Conservation (phyloP, 257 asterid species). For the Solanum lignicaule region DNA sequence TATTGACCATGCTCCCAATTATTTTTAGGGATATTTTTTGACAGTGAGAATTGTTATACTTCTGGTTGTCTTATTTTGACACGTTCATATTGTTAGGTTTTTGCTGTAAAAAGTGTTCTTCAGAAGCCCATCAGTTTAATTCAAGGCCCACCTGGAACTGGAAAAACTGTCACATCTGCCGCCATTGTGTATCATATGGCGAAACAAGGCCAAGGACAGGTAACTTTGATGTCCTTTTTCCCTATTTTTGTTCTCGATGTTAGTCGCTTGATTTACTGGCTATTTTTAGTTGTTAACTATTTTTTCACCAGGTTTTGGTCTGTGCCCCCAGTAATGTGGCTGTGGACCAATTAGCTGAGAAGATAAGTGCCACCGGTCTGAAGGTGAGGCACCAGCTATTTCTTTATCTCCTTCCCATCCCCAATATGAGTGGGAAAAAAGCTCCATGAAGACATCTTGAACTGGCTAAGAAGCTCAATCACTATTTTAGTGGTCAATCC, state of each 20-base stretch:
- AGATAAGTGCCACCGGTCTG: conserved; percentile 96
- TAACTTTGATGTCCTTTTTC: conserved; percentile 1
- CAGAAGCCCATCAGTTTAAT: conserved; percentile 96
- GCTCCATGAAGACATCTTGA: not conserved
- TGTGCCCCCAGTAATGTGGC: conserved; percentile 99
- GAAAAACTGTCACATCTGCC: conserved; percentile 98
- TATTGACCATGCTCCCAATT: not conserved
- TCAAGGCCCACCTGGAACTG: conserved; percentile 99
- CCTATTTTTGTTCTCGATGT: not conserved
- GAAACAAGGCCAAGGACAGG: conserved; percentile 99
- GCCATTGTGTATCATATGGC: conserved; percentile 99
- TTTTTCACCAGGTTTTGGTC: conserved; percentile 68
- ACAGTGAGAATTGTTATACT: not conserved
- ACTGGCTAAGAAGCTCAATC: not conserved
- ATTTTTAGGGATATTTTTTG: not conserved
- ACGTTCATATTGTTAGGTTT: conserved; percentile 41
- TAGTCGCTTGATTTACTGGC: not conserved
- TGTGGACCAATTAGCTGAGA: conserved; percentile 98
- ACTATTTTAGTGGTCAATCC: not conserved
- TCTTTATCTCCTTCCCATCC: not conserved
- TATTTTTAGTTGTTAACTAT: not conserved
- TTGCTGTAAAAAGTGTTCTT: conserved; percentile 96
- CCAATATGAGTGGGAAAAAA: not conserved
- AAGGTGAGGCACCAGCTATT: conserved; percentile 40
- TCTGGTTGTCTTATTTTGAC: not conserved